These are phyloP conservation scores for Cajanus cajan DNA, from an alignment of 306 rosid species.

Conservation along the genomic window DNA sequence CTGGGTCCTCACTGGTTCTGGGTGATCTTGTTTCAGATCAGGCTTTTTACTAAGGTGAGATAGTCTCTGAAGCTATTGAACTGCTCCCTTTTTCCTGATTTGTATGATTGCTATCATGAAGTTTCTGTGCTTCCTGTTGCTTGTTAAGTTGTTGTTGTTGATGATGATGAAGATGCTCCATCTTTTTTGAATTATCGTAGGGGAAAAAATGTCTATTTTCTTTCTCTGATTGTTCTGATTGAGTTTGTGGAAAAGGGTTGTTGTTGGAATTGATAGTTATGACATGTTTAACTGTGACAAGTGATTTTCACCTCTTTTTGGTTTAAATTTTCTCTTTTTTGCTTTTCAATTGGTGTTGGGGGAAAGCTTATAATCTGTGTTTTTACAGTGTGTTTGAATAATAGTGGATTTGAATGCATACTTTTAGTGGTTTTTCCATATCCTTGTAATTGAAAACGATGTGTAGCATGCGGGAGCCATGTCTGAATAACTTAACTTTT, in stretches of 20 bases:
- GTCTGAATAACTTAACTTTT: neutral
- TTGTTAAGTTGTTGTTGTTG: constrained; percentile 14
- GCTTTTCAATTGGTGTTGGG: constrained; percentile 9
- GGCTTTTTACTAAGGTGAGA: constrained; percentile 30
- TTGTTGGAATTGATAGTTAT: neutral
- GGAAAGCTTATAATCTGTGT: neutral
- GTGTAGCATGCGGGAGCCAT: constrained; percentile 3
- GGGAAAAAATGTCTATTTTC: neutral
- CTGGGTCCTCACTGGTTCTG: constrained; percentile 17
- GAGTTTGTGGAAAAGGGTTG: constrained; percentile 14
- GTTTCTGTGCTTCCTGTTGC: neutral
- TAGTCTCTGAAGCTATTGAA: neutral
- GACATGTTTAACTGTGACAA: neutral
- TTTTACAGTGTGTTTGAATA: neutral
- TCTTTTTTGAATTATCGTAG: constrained; percentile 12
- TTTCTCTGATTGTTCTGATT: neutral
- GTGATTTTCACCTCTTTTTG: constrained; percentile 9
- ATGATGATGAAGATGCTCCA: constrained; percentile 9
- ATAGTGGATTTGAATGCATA: neutral
- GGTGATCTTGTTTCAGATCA: constrained; percentile 21
- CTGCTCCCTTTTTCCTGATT: constrained; percentile 8
- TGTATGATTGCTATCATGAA: neutral
- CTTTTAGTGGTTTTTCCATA: neutral
- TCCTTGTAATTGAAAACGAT: neutral
- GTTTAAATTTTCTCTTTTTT: neutral